Evolutionary conservation across 2,329 filamentous ascomycete genomes (phyloP), one percentile per base, ranked within the genome.

Genomic region (Clarireedia paspali): DNA sequence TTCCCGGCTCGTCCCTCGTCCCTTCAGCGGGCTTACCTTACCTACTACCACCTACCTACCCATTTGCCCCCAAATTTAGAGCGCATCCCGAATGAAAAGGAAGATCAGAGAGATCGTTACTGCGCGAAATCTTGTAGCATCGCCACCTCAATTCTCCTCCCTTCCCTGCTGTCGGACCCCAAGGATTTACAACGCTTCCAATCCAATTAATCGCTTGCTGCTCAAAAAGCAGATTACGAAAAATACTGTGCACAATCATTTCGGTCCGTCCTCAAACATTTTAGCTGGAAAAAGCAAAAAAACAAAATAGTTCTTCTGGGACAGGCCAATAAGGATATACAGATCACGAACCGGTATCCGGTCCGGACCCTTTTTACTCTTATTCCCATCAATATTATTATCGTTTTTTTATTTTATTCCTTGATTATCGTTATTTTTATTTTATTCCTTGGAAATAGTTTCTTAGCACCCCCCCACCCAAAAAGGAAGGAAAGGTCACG

Each of bases 1-100:
- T 47, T 40, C 26, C 36, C 34, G 52, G 17, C 27, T 20, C 42
- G n/a, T 49, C 24, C 38, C 39, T 17, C 49, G 52, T 54, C 44
- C 52, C 49, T 45, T 27, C 39, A 14, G 17, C 20, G n/a, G 38
- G 39, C 24, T 39, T 51, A 14, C 15, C 44, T 24, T 20, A 20
- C 17, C 17, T 20, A 20, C 17, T 20, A 20, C 17, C 17, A 20
- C 17, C 17, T 23, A 40, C 45, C 36, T 23, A 5, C 15, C 20
- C 10, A 20, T 20, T 45, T n/a, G 38, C 27, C 27, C 12, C 52
- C 52, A 49, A 49, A 50, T 55, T 42, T 55, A 55, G 52, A 55
- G 20, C 20, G 23, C 20, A 6, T 36, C 26, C 46, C 38, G 14
- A 34, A 15, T 42, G 52, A 20, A 50, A n/a, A 47, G 36, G 42